Conservation (phyloP, 2,329 filamentous ascomycete genomes). For the Pestalotiopsis sp. region DNA sequence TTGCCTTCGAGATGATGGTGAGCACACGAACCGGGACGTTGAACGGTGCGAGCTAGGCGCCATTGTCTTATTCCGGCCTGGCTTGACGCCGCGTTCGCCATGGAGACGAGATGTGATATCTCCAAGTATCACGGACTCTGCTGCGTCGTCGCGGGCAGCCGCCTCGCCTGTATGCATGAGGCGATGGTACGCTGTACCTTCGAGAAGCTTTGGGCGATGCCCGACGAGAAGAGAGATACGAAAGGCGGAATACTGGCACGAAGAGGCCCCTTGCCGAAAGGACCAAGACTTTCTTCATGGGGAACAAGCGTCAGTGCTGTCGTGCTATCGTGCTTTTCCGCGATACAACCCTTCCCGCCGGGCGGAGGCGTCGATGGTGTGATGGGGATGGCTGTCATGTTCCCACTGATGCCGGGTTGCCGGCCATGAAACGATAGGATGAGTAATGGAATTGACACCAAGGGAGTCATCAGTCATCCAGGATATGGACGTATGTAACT, state of each 20-base stretch:
- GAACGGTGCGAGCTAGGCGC: not conserved
- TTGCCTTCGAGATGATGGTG: not conserved
- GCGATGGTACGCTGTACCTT: not conserved
- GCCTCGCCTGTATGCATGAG: not conserved
- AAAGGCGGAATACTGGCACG: not conserved
- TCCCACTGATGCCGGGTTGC: not conserved
- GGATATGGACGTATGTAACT: no score
- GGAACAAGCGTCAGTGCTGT: not conserved
- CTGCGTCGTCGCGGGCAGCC: not conserved
- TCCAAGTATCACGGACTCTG: not conserved
- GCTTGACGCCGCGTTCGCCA: not conserved
- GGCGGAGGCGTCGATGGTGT: not conserved
- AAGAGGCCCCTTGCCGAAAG: not conserved
- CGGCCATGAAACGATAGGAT: not conserved
- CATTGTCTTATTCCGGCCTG: not conserved
- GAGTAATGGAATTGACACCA: not conserved
- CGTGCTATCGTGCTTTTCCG: not conserved
- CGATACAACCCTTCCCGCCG: not conserved
- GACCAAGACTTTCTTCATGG: not conserved
- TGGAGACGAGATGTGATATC: not conserved
- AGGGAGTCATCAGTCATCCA: no score
- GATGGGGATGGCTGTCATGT: not conserved
- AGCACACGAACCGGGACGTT: not conserved
- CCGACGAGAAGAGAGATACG: not conserved
- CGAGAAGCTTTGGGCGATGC: not conserved